These are phyloP conservation scores for Didymella lethalis DNA, from an alignment of 2,329 filamentous ascomycete species.

Conservation along the genomic window DNA sequence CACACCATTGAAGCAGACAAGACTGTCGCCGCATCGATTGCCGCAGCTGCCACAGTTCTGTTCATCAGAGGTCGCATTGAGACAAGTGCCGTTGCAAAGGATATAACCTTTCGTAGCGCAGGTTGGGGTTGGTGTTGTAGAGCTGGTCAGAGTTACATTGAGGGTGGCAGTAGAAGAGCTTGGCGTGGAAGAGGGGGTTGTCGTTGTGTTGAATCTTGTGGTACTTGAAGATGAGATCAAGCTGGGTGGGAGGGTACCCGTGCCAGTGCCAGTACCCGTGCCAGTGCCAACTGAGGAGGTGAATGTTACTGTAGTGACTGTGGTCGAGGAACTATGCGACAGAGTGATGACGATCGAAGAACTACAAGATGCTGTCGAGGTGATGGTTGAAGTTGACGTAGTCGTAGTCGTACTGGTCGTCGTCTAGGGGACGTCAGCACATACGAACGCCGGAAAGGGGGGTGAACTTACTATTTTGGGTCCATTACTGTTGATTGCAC, in stretches of 20 bases:
- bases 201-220: neutral
- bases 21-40: constrained; percentile 34
- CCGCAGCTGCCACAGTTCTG: constrained; percentile 41
- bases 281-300: constrained; percentile 14
- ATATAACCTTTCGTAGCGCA: constrained; percentile 15
- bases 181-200: neutral
- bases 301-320: neutral
- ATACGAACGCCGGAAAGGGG: neutral
- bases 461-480: constrained; percentile 32
- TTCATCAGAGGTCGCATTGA: constrained; percentile 30
- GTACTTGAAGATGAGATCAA: neutral
- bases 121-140: constrained; percentile 11
- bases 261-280: constrained; percentile 2
- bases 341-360: constrained; percentile 23
- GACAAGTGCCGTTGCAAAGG: constrained; percentile 32
- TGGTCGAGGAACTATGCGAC: constrained; percentile 22
- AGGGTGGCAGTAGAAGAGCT: neutral
- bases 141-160: constrained; percentile 1
- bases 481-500: constrained; percentile 17
- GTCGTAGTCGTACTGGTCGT: constrained; percentile 21
- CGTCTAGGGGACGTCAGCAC: constrained; percentile 23
- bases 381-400: constrained; percentile 2
- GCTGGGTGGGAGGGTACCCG: neutral
- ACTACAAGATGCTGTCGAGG: constrained; percentile 13
- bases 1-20: constrained; percentile 45